Evolutionary conservation across 2,329 filamentous ascomycete species (phyloP), one percentile per base, ranked within the genome.

Genomic region (Ilyonectria mors-panacis): DNA sequence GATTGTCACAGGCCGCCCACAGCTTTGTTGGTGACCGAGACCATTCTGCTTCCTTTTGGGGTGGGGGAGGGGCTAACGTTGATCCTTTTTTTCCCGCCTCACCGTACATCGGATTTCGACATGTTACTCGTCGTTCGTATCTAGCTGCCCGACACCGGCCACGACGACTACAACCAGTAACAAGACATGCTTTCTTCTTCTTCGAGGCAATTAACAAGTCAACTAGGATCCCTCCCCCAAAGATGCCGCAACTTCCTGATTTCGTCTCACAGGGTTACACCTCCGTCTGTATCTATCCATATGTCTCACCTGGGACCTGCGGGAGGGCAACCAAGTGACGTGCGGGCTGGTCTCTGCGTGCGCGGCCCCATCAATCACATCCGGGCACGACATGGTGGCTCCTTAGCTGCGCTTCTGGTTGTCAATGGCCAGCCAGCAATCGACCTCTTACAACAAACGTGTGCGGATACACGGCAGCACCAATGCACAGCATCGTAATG

Each of bases 381-480:
- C 37, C 42, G 42, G 61, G 45, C 33, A 65, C 33, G 56, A 56
- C 63, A 56, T 45, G 56, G 56, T 59, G 56, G 62, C 47, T 35
- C 48, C 45, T 60, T 65, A 65, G 63, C 57, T 65, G 50, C 63
- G 42, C 35, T 44, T 51, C 17, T 33, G n/a, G 39, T 21, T 33
- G 23, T 53, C 26, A 23, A 51, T 44, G 30, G 54, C 50, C 39
- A 47, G 62, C 62, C 54, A 64, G 55, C 62, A n/a, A 58, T 48
- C 30, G 55, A 30, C 48, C 55, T 65, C 51, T 61, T 51, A 26
- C 57, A 56, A 50, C 23, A 60, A 61, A 65, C 63, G 57, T 57
- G 63, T 60, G 26, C 63, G 63, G 63, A 56, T 60, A 56, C 44
- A 35, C 63, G 63, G 63, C 63, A 65, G 44, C 39, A 53, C 15